Evolutionary conservation across 805 yeast species (phyloP).

Genomic region (Kazachstania bromeliacearum): DNA sequence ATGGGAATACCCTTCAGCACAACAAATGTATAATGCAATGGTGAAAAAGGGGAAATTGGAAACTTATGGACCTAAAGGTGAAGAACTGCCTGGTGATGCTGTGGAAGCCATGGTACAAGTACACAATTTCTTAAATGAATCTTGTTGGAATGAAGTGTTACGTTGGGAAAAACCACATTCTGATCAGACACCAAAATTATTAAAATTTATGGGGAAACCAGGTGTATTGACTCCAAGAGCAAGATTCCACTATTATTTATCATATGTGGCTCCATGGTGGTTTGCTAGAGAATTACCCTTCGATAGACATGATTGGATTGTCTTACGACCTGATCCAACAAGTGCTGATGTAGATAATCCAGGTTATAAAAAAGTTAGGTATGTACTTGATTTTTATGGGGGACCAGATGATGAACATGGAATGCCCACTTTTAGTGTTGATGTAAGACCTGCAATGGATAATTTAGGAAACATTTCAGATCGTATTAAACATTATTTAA

Average conservation of each 20-base stretch:
- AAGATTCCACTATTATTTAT: conserved; percentile 50
- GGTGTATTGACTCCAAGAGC: conserved; percentile 84
- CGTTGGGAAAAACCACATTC: conserved; percentile 82
- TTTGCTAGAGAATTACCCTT: conserved; percentile 82
- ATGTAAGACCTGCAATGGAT: conserved; percentile 93
- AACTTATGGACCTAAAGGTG: conserved; percentile 49
- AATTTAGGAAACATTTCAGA: conserved; percentile 52
- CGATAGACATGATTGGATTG: conserved; percentile 98
- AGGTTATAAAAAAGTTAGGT: conserved; percentile 66
- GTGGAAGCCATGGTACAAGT: conserved; percentile 96
- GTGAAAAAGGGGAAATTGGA: conserved; percentile 71
- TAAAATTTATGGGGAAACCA: conserved; percentile 88
- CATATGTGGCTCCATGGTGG: conserved; percentile 59
- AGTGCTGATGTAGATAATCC: conserved; percentile 22
- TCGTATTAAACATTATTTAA: conserved; percentile 53
- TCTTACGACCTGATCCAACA: conserved; percentile 48
- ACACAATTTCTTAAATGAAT: conserved; percentile 92
- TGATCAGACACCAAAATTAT: conserved; percentile 58
- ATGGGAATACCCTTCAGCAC: conserved; percentile 99
- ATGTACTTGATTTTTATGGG: conserved; percentile 92
- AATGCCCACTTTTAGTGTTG: conserved; percentile 83
- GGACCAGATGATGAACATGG: conserved; percentile 89
- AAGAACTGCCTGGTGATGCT: conserved; percentile 87
- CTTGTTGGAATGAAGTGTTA: conserved; percentile 92
- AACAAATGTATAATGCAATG: conserved; percentile 98